phyloP scores from a whole-genome alignment of 306 rosid genomes.

The Abrus pulchellus region DNA sequence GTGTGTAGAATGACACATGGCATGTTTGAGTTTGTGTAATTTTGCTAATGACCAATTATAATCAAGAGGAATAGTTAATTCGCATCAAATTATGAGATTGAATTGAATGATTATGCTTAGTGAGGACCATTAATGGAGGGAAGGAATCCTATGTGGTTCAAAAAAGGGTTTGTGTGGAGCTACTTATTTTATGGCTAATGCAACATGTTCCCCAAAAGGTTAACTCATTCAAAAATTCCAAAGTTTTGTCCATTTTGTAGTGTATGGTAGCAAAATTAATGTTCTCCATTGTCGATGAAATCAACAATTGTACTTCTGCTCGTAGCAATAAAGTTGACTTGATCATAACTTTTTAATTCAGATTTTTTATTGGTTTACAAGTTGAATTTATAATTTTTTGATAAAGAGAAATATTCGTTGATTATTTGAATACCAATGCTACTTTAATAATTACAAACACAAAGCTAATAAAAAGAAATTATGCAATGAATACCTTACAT shows the following conservation, averaged over 20 bases:
- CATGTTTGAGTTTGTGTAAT: conserved; percentile 11
- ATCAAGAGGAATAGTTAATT: background rate
- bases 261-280: conserved; percentile 51
- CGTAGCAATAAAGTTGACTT: conserved; percentile 30
- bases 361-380: conserved; percentile 17
- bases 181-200: conserved; percentile 4
- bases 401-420: too few species aligned
- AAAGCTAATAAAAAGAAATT: too few species aligned
- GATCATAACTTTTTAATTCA: background rate
- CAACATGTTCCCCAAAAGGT: conserved; percentile 48
- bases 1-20: conserved; percentile 53
- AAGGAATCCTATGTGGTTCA: conserved; percentile 40
- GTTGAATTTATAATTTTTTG: background rate
- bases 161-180: conserved; percentile 13
- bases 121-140: conserved; percentile 31
- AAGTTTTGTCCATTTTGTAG: conserved; percentile 53
- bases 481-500: too few species aligned
- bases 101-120: background rate
- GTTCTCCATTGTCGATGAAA: conserved; percentile 50
- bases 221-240: conserved; percentile 36
- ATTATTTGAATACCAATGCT: too few species aligned
- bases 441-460: too few species aligned
- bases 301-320: conserved; percentile 36
- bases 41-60: conserved; percentile 19
- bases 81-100: conserved; percentile 2